A percentile compares a stretch with the other conserved stretches of the same genome.
These are phyloP conservation scores for Apiospora aurea DNA, from an alignment of 2,329 filamentous ascomycete genomes.

Conservation along the genomic window DNA sequence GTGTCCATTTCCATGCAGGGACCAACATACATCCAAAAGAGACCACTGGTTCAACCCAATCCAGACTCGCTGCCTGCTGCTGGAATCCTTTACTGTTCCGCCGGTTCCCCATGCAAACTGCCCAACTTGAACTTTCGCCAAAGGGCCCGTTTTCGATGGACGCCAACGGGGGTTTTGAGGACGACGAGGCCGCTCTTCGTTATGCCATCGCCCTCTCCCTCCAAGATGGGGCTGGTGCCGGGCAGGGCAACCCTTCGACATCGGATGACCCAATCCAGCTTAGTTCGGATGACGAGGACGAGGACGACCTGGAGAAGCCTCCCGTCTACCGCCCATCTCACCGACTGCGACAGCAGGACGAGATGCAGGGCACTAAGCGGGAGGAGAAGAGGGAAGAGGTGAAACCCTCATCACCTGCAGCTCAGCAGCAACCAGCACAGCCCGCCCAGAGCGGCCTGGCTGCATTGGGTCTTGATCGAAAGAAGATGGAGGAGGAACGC, in stretches of 20 bases:
- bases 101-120: neutral
- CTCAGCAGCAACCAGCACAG: slow-evolving; percentile 24
- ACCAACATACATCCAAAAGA: neutral
- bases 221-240: slow-evolving; percentile 36
- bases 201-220: slow-evolving; percentile 68
- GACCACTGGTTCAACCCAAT: neutral
- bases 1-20: neutral
- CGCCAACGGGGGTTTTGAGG: slow-evolving; percentile 31
- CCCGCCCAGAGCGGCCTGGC: slow-evolving; percentile 32
- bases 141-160: neutral
- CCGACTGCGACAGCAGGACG: slow-evolving; percentile 15
- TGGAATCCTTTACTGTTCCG: neutral
- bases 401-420: slow-evolving; percentile 23
- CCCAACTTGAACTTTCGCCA: neutral
- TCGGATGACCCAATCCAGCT: slow-evolving; percentile 40
- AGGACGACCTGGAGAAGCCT: slow-evolving; percentile 31
- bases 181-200: slow-evolving; percentile 66
- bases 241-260: slow-evolving; percentile 19
- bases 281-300: slow-evolving; percentile 39
- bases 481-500: slow-evolving; percentile 85
- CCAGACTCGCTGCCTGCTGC: neutral
- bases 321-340: slow-evolving; percentile 17
- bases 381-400: slow-evolving; percentile 17
- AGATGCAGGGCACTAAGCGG: slow-evolving; percentile 24
- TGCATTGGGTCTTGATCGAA: slow-evolving; percentile 71